A percentile compares a stretch with the other conserved stretches of the same genome.
These are phyloP conservation scores for Capsicum baccatum DNA, from an alignment of 257 asterid genomes.

Conservation along the genomic window DNA sequence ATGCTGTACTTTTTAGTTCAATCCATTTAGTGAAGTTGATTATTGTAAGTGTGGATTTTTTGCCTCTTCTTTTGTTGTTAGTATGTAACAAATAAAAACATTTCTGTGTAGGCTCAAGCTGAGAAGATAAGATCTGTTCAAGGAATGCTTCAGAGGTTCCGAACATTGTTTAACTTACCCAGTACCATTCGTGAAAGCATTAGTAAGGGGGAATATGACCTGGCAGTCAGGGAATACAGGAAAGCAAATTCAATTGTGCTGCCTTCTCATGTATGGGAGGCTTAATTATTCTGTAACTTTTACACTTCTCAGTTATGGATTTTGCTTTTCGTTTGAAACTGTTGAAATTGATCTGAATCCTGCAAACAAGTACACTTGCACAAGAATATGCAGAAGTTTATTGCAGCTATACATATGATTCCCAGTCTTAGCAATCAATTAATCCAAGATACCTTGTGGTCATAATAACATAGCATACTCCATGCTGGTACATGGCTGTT, in stretches of 20 bases:
- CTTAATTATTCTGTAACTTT: neutral
- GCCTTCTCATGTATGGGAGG: constrained; percentile 86
- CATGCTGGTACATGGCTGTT: neutral
- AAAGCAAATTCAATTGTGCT: constrained; percentile 98
- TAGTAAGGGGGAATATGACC: constrained; percentile 95
- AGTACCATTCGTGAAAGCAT: constrained; percentile 95
- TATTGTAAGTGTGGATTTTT: constrained; percentile 27
- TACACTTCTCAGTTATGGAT: neutral
- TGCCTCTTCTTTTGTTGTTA: neutral
- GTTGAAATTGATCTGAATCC: neutral
- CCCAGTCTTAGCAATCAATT: constrained; percentile 14
- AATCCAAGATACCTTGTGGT: neutral
- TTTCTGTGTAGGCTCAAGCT: constrained; percentile 75
- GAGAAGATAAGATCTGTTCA: constrained; percentile 98
- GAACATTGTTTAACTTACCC: constrained; percentile 95
- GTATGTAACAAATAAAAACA: constrained; percentile 34
- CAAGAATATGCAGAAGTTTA: neutral
- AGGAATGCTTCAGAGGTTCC: constrained; percentile 98
- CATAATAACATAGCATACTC: neutral
- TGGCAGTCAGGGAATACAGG: constrained; percentile 97
- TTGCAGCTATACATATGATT: constrained; percentile 6
- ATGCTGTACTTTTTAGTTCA: constrained; percentile 33
- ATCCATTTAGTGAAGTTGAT: constrained; percentile 29
- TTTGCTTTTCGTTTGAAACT: constrained; percentile 21
- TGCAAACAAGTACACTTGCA: constrained; percentile 2